Percentiles rank a stretch among this genome's conserved stretches.
These are phyloP conservation scores for Xylariaceae sp. DNA, from an alignment of 2,329 filamentous ascomycete genomes.

Conservation along the genomic window DNA sequence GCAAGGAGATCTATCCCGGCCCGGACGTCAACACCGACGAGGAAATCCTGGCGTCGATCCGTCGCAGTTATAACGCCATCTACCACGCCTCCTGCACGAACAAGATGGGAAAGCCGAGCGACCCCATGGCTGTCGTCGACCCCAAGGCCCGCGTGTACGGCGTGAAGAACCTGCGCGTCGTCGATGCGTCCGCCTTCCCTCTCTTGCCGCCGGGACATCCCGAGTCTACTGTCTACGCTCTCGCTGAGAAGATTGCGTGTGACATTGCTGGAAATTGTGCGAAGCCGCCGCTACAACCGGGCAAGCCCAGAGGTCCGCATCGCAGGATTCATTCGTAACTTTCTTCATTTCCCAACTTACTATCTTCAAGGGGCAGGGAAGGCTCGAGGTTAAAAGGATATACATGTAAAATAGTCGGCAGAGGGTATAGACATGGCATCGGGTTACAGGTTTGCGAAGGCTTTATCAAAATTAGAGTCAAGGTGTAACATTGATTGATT, in stretches of 20 bases:
- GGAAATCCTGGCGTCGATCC: constrained; percentile 36
- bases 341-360: too few species aligned
- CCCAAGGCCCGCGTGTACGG: constrained; percentile 47
- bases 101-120: constrained; percentile 46
- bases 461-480: too few species aligned
- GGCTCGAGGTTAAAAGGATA: too few species aligned
- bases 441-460: too few species aligned
- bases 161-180: constrained; percentile 47
- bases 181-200: constrained; percentile 41
- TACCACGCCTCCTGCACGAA: constrained; percentile 50
- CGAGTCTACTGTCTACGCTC: constrained; percentile 21
- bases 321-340: neutral
- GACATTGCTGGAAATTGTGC: constrained; percentile 16
- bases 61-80: constrained; percentile 19
- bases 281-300: constrained; percentile 7
- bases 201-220: constrained; percentile 25
- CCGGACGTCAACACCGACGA: constrained; percentile 53
- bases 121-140: constrained; percentile 50
- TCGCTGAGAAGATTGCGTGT: constrained; percentile 17
- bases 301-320: too few species aligned
- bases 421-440: too few species aligned
- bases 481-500: too few species aligned
- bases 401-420: too few species aligned
- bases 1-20: constrained; percentile 57
- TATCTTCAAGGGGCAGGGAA: too few species aligned